phyloP scores from a whole-genome alignment of 2,329 filamentous ascomycete genomes.

The Parafenestella ontariensis region DNA sequence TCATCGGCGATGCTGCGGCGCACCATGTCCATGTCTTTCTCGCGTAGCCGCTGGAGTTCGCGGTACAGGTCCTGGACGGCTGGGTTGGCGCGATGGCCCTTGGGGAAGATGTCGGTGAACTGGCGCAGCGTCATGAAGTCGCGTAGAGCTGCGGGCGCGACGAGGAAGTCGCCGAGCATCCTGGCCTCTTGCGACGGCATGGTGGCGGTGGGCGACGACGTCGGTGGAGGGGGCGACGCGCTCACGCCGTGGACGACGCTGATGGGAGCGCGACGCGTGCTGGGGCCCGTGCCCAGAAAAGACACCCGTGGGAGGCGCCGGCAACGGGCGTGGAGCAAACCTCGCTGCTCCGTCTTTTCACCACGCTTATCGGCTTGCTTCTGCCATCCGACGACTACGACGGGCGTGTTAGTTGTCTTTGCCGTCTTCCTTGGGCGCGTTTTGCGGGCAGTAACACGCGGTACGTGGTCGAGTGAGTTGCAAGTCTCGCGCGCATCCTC shows the following conservation, averaged over 20 bases:
- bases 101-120: constrained; percentile 80
- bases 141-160: constrained; percentile 76
- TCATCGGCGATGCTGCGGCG: constrained; percentile 71
- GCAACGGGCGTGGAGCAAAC: constrained; percentile 14
- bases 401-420: constrained; percentile 3
- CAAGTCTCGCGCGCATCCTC: constrained; percentile 15
- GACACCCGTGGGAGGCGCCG: constrained; percentile 22
- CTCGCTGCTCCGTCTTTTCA: constrained; percentile 8
- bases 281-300: constrained; percentile 27
- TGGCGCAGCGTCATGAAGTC: constrained; percentile 75
- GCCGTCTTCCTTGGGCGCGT: constrained; percentile 1
- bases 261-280: constrained; percentile 31
- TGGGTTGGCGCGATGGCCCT: constrained; percentile 67
- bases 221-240: constrained; percentile 22
- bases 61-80: constrained; percentile 76
- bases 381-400: background rate
- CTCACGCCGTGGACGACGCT: background rate
- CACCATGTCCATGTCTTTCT: constrained; percentile 71
- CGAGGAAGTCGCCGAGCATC: constrained; percentile 79
- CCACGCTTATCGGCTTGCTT: constrained; percentile 10
- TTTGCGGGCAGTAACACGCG: constrained; percentile 16
- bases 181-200: constrained; percentile 78
- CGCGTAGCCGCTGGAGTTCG: constrained; percentile 78
- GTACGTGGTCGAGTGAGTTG: constrained; percentile 24
- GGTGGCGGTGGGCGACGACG: constrained; percentile 7